Evolutionary conservation across 23 red algal species (phyloP), one percentile per base, ranked within the genome.

Genomic region (Gracilaria vermiculophylla): DNA sequence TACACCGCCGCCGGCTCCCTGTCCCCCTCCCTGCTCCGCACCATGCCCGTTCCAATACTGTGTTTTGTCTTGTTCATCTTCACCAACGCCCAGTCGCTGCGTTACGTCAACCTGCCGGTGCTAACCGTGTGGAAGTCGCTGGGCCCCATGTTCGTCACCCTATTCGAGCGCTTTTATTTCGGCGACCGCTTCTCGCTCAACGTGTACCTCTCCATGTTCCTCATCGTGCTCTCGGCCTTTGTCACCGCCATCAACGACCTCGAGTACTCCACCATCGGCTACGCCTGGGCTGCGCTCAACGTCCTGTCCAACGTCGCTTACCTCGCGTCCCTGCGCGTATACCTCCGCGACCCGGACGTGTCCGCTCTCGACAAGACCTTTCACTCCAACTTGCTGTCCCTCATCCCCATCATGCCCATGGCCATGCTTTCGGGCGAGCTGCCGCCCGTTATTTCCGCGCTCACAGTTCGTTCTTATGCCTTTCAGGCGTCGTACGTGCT

Each of bases 51-150:
- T 25, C 96, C 96, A 7, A 98, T 94, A 36, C 39, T 86, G 28
- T 94, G 80, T 70, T 98, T 98, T 65, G 86, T 94, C 13, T 50
- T 91, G 27, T 98, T 98, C 64, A 88, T 98, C 23, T 98, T 94
- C 86, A 85, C 91, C 57, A 94, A 94, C 58, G 91, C 96, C 24
- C 88, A 88, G 40, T 61, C 78, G n/a, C 53, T 98, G 19, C 61
- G 91, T 7, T 94, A 94, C 62, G 62, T 98, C 53, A 86, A 85
- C 25, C 66, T 98, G 2, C 96, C 96, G 1, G 89, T 98, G 77
- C 86, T 94, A 48, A 91, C 90, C 19, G 91, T 94, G 0, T 87
- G 93, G 61, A 98, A 98, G 51, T 85, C 75, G 15, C 35, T 91
- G 23, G 96, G 87, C 17, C 96, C 96, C 5, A 89, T 98, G 39